These are phyloP conservation scores for Orbilia quercus DNA, from an alignment of 2,329 filamentous ascomycete genomes.

Conservation along the genomic window DNA sequence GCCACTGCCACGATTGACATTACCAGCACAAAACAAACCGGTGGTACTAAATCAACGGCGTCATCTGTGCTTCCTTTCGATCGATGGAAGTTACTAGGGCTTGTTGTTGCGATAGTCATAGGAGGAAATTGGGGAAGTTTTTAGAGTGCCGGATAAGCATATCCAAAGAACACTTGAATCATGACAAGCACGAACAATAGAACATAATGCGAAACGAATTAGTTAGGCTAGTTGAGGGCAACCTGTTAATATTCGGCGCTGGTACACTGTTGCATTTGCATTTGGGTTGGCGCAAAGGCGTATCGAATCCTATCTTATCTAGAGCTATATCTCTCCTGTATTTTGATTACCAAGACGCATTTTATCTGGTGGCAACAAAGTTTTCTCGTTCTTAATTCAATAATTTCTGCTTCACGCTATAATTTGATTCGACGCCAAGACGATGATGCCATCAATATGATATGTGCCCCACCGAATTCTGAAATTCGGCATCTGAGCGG, in stretches of 20 bases:
- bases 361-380: no score
- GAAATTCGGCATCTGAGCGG: conserved; percentile 23
- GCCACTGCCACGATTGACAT: conserved; percentile 41
- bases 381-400: no score
- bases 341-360: no score
- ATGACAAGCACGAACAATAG: no score
- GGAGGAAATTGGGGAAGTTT: not conserved
- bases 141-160: no score
- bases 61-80: not conserved
- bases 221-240: no score
- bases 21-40: conserved; percentile 22
- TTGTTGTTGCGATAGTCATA: not conserved
- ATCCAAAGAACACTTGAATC: no score
- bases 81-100: conserved; percentile 9
- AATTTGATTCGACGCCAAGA: conserved; percentile 20
- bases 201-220: no score
- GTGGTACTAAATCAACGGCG: conserved; percentile 6
- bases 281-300: not conserved
- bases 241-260: no score
- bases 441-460: conserved; percentile 46
- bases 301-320: not conserved
- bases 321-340: no score
- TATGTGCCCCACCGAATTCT: not conserved
- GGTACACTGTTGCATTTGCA: conserved; percentile 1
- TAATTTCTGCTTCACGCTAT: no score